Evolutionary conservation across 345 rosid genomes (phyloP).

Genomic region (Euclidium syriacum): DNA sequence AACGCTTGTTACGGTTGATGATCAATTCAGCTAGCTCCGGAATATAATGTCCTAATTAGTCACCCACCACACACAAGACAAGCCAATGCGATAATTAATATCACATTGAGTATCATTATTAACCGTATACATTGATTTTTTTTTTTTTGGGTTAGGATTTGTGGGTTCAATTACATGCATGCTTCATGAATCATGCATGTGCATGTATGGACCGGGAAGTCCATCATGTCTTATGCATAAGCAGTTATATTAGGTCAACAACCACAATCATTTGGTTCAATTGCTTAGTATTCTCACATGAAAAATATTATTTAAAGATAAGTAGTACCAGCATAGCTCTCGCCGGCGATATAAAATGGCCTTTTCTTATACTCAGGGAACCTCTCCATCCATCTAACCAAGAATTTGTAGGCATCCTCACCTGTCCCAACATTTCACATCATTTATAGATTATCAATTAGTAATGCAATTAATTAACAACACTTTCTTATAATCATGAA

Average conservation of each 20-base stretch:
- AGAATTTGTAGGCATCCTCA: slow-evolving; percentile 57
- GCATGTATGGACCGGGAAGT: background rate
- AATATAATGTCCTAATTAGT: slow-evolving; percentile 65
- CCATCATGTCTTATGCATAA: background rate
- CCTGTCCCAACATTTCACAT: slow-evolving; percentile 41
- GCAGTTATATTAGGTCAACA: background rate
- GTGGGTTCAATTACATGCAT: background rate
- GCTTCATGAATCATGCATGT: background rate
- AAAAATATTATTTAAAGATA: background rate
- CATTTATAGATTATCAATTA: background rate
- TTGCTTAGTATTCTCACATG: slow-evolving; percentile 16
- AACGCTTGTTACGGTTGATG: slow-evolving; percentile 40
- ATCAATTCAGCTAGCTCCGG: slow-evolving; percentile 68
- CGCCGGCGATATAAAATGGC: slow-evolving; percentile 83
- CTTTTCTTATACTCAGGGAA: slow-evolving; percentile 67
- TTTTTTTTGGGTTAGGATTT: background rate
- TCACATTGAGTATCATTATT: background rate
- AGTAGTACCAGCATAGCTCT: slow-evolving; percentile 78
- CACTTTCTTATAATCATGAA: background rate
- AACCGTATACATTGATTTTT: background rate
- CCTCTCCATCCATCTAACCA: slow-evolving; percentile 62
- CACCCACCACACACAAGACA: background rate
- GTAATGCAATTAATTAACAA: background rate
- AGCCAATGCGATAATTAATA: background rate
- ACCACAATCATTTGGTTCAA: slow-evolving; percentile 17